A percentile compares a stretch with the other conserved stretches of the same genome.
phyloP scores from a whole-genome alignment of 768 basidiomycete species.

The Serendipita indica region DNA sequence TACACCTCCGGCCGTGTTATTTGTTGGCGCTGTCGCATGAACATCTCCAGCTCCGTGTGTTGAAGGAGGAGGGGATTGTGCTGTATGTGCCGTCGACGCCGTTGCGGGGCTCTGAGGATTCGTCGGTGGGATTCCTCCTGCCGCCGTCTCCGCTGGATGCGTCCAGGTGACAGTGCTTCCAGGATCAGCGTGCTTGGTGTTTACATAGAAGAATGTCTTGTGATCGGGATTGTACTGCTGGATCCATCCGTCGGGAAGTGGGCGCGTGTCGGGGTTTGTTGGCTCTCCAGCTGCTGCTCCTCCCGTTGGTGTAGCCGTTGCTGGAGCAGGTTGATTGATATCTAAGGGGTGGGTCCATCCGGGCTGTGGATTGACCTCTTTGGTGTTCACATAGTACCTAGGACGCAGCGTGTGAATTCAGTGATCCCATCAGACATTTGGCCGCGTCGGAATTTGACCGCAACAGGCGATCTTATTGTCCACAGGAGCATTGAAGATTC shows the following conservation, averaged over 20 bases:
- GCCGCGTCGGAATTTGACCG: neutral
- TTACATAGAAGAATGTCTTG: conserved; percentile 14
- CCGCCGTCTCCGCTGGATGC: conserved; percentile 7
- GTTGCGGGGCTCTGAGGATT: neutral
- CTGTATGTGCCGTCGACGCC: neutral
- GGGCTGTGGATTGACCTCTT: neutral
- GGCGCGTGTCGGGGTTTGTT: neutral
- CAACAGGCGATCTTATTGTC: neutral
- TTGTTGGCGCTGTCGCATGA: neutral
- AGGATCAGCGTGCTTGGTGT: conserved; percentile 2
- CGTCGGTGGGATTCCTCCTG: neutral
- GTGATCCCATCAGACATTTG: neutral
- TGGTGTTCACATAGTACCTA: conserved; percentile 4
- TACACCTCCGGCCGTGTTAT: neutral
- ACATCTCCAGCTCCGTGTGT: neutral
- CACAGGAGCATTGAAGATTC: neutral
- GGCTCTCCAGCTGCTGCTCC: neutral
- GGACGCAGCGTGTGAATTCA: neutral
- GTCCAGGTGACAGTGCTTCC: conserved; percentile 7
- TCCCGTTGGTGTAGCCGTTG: neutral
- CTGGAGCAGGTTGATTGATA: neutral
- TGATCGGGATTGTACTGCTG: conserved; percentile 12
- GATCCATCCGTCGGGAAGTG: conserved; percentile 14
- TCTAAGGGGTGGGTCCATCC: neutral
- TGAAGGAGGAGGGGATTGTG: neutral